A percentile compares a stretch with the other conserved stretches of the same genome.
phyloP scores from a whole-genome alignment of 1,139 yeast genomes.

The Blastobotrys petasosporus region DNA sequence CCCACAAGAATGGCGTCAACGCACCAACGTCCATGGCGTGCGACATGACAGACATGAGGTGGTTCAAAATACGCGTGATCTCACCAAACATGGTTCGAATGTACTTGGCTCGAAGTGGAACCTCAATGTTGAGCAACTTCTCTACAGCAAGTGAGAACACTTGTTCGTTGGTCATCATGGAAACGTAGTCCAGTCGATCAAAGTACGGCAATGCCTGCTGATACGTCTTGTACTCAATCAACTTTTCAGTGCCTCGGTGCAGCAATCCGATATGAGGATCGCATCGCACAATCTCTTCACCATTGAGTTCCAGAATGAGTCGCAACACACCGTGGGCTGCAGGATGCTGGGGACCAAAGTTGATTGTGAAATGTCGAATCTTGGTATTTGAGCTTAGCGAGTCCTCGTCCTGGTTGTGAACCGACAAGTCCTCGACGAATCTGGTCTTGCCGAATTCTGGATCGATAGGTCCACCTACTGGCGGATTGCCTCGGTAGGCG shows the following conservation, averaged over 20 bases:
- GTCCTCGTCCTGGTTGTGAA: constrained; percentile 23
- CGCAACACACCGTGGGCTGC: constrained; percentile 94
- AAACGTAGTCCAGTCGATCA: constrained; percentile 82
- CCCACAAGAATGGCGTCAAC: constrained; percentile 89
- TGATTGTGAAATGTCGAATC: constrained; percentile 81
- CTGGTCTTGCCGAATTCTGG: constrained; percentile 32
- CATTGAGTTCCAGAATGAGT: constrained; percentile 76
- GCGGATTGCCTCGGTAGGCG: constrained; percentile 27
- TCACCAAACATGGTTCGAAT: constrained; percentile 84
- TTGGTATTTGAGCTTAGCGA: constrained; percentile 36
- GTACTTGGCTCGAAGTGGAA: constrained; percentile 79
- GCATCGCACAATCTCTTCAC: constrained; percentile 81
- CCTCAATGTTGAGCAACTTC: constrained; percentile 76
- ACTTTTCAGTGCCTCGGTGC: constrained; percentile 85
- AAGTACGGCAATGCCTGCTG: constrained; percentile 85
- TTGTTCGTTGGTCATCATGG: constrained; percentile 91
- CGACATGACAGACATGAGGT: constrained; percentile 78
- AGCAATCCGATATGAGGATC: constrained; percentile 87
- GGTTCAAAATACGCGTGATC: constrained; percentile 78
- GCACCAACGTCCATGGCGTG: constrained; percentile 97
- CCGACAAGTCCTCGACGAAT: constrained; percentile 33
- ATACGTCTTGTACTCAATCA: constrained; percentile 77
- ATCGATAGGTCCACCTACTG: constrained; percentile 33
- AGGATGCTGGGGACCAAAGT: constrained; percentile 92
- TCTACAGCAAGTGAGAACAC: constrained; percentile 82